Evolutionary conservation across 768 basidiomycete genomes (phyloP).

Genomic region (Suillus clintonianus): DNA sequence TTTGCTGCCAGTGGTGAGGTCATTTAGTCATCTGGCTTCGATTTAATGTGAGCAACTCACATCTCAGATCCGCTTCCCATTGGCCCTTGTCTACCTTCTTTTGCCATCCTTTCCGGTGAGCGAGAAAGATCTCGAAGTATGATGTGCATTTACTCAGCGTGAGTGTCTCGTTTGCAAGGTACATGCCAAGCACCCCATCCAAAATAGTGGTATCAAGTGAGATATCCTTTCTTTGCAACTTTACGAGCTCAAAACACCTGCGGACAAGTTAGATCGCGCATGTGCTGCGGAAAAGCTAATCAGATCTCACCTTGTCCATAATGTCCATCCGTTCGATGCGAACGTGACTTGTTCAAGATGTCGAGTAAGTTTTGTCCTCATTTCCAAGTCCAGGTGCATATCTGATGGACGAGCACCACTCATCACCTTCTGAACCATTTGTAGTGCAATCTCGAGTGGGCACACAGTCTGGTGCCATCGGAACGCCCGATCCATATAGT

Average conservation of each 20-base stretch:
- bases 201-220: neutral
- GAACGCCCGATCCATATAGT: neutral
- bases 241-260: constrained; percentile 34
- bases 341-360: neutral
- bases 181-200: constrained; percentile 3
- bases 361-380: neutral
- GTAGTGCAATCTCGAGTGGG: neutral
- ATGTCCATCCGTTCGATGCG: neutral
- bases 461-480: neutral
- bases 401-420: neutral
- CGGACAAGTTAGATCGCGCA: neutral
- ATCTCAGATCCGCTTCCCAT: constrained; percentile 20
- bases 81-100: constrained; percentile 19
- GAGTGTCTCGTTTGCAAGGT: constrained; percentile 1
- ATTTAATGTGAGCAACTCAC: neutral
- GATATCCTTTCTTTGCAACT: constrained; percentile 25
- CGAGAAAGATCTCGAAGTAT: constrained; percentile 22
- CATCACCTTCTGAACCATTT: neutral
- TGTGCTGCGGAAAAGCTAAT: no score
- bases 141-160: constrained; percentile 14
- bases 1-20: neutral
- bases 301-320: constrained; percentile 9
- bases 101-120: constrained; percentile 27
- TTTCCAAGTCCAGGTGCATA: neutral
- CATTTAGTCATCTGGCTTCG: neutral